Base-by-base conservation (phyloP, 345 rosid species). In the Salix purpurea region DNA sequence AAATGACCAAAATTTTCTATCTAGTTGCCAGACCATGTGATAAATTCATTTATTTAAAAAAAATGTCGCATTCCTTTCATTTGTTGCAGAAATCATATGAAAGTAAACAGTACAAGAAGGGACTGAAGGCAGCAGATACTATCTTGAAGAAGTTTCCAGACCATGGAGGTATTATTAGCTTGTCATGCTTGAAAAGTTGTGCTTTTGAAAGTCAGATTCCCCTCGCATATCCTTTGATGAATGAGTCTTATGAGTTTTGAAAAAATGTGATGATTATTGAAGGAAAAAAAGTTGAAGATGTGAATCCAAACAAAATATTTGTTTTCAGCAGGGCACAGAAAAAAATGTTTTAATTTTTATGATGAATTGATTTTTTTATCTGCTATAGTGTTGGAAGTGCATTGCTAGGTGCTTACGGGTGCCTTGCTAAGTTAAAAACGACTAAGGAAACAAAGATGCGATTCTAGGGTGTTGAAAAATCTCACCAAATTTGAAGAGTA, bases 91-190 rank as follows among this genome's bases (percentile, higher is more conserved):
- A 94, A 94, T 96, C 99, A 46, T 96, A 94, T 84, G 99, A 96
- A 84, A 92, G 94, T 36, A 96, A 96, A 74, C 98, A 94, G 85
- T 96, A 96, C 83, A 96, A 96, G 91, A 96, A 92, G 86, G 99
- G 98, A 44, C 77, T 96, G 82, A 96, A 92, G 89, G 96, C 99
- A n/a, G 99, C 99, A 40, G 99, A 96, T 89, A 81, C 97, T 67
- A 96, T 96, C 67, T 81, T 94, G 84, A 94, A 90, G 83, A 96
- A 94, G 88, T 94, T 92, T 90, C 99, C 99, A n/a, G 91, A 91
- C 71, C 99, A 96, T 94, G 99, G 99, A 72, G 99, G 99, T 96
- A 85, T 77, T 80, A 76, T 37, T 65, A 37, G 71, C 42, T 76
- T 65, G 61, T 50, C 46, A 24, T 30, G 26, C 3, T 15, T 1